These are phyloP conservation scores for Penicillium fuscoglaucum DNA, from an alignment of 2,329 filamentous ascomycete genomes.

Conservation along the genomic window DNA sequence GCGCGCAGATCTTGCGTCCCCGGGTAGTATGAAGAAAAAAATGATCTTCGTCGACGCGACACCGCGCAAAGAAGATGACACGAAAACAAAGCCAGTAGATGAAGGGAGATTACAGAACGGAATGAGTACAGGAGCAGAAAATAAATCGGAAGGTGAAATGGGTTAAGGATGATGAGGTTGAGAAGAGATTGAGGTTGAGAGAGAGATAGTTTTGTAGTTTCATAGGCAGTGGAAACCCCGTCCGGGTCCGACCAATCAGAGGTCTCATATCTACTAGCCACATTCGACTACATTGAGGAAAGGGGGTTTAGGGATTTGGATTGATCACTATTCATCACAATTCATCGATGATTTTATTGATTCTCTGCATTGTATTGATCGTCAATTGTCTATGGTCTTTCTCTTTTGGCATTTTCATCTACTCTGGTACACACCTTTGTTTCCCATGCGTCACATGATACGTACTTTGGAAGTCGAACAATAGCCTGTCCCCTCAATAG, in stretches of 20 bases:
- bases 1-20: conserved; percentile 13
- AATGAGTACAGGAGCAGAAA: conserved; percentile 6
- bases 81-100: conserved; percentile 12
- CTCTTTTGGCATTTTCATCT: not conserved
- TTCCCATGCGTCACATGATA: conserved; percentile 8
- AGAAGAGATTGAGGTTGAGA: conserved; percentile 21
- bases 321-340: not conserved
- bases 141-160: conserved; percentile 7
- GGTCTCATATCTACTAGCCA: conserved; percentile 11
- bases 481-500: not conserved
- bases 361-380: not conserved
- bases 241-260: conserved; percentile 11
- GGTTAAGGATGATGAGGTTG: conserved; percentile 8
- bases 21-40: conserved; percentile 17
- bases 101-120: not conserved
- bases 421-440: not conserved
- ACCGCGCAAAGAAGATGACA: conserved; percentile 13
- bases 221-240: conserved; percentile 10
- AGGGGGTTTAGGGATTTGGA: conserved; percentile 5
- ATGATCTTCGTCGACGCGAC: conserved; percentile 13
- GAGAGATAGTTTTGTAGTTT: conserved; percentile 31
- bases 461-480: not conserved
- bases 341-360: not conserved
- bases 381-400: not conserved
- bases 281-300: conserved; percentile 11